phyloP scores from a whole-genome alignment of 805 yeast genomes.

The Kuraishia cidri region DNA sequence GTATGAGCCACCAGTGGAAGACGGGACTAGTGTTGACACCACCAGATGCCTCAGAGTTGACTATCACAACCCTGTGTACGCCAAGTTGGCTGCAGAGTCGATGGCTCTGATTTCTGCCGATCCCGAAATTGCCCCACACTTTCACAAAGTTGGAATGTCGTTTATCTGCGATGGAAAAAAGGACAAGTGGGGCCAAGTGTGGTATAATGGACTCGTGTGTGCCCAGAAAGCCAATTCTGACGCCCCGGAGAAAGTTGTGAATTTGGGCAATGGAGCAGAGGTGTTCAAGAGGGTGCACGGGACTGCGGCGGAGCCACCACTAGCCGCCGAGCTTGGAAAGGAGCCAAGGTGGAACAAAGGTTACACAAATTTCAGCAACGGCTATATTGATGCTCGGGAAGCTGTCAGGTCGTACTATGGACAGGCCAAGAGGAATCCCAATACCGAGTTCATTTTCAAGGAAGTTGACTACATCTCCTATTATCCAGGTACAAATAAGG shows the following conservation, averaged over 20 bases:
- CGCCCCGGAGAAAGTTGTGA: slow-evolving; percentile 6
- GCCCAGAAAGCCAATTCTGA: slow-evolving; percentile 9
- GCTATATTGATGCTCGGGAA: slow-evolving; percentile 14
- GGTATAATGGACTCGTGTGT: slow-evolving; percentile 8
- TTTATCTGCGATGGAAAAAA: slow-evolving; percentile 13
- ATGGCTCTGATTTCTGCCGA: slow-evolving; percentile 11
- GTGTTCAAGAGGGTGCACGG: slow-evolving; percentile 7
- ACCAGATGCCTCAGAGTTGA: slow-evolving; percentile 15
- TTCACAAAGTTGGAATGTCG: slow-evolving; percentile 15
- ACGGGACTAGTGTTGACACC: slow-evolving; percentile 15
- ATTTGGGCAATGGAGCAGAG: slow-evolving; percentile 2
- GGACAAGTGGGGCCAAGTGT: slow-evolving; percentile 14
- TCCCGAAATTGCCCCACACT: slow-evolving; percentile 11
- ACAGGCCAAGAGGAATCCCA: slow-evolving; percentile 8
- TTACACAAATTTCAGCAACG: slow-evolving; percentile 13
- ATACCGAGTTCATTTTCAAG: slow-evolving; percentile 10
- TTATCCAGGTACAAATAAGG: slow-evolving; percentile 5
- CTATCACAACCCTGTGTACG: slow-evolving; percentile 11
- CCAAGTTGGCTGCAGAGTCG: slow-evolving; percentile 11
- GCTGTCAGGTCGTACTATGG: slow-evolving; percentile 14
- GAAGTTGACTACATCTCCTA: slow-evolving; percentile 10
- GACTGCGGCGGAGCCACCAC: background rate
- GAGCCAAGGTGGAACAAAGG: slow-evolving; percentile 12
- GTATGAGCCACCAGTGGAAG: slow-evolving; percentile 17
- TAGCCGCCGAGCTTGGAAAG: slow-evolving; percentile 2